Evolutionary conservation across 2,329 filamentous ascomycete species (phyloP).

Genomic region (Epicoccum nigrum): DNA sequence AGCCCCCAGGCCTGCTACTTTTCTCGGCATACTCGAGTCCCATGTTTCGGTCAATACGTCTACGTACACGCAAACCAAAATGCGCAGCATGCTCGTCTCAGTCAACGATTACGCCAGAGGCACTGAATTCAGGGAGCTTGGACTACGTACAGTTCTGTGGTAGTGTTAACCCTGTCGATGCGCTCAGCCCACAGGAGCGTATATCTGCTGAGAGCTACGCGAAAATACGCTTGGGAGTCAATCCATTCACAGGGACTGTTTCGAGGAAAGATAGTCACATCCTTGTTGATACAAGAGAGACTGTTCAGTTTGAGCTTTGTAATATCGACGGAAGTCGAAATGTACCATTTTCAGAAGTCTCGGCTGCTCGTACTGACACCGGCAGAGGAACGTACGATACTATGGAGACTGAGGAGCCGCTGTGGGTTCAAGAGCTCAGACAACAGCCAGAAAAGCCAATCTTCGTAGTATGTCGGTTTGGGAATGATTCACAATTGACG

Average conservation of each 20-base stretch:
- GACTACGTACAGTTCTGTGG: slow-evolving; percentile 92
- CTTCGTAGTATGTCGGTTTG: slow-evolving; percentile 74
- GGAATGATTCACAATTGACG: slow-evolving; percentile 79
- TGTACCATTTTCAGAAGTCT: slow-evolving; percentile 67
- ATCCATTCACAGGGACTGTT: slow-evolving; percentile 41
- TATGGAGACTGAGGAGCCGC: slow-evolving; percentile 21
- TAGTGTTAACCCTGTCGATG: slow-evolving; percentile 58
- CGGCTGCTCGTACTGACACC: slow-evolving; percentile 25
- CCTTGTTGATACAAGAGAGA: slow-evolving; percentile 83
- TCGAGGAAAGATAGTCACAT: slow-evolving; percentile 55
- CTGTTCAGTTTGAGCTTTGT: slow-evolving; percentile 82
- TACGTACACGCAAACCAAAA: slow-evolving; percentile 70
- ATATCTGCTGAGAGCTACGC: slow-evolving; percentile 69
- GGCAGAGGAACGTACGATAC: slow-evolving; percentile 2
- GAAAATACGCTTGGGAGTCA: slow-evolving; percentile 37
- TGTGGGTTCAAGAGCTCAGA: slow-evolving; percentile 40
- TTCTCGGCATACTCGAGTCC: slow-evolving; percentile 61
- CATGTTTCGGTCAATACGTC: slow-evolving; percentile 75
- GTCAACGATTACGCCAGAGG: slow-evolving; percentile 67
- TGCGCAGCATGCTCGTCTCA: slow-evolving; percentile 78
- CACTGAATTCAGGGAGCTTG: slow-evolving; percentile 67
- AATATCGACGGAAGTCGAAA: slow-evolving; percentile 78
- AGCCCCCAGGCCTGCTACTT: slow-evolving; percentile 55
- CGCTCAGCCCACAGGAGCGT: slow-evolving; percentile 69
- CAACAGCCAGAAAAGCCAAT: slow-evolving; percentile 58